Base-by-base conservation (phyloP, 805 yeast genomes). In the Jamesozyma lodderae region DNA sequence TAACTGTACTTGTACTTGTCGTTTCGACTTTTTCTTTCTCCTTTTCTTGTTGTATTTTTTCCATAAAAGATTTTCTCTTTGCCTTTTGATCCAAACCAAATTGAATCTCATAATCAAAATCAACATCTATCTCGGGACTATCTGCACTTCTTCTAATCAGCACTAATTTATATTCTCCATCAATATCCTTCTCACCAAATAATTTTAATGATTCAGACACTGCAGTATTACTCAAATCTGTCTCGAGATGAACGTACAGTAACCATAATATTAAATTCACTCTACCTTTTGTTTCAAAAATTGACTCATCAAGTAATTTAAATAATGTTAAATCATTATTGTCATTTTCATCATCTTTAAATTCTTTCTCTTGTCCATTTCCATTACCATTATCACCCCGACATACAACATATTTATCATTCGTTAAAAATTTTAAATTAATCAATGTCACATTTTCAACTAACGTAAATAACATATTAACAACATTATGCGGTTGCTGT, bases 181-280 rank as follows among this genome's bases (percentile, higher is more conserved):
- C 27, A n/a, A 16, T 18, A 3, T 23, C 19, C 19, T 15, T 34
- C 42, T 40, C 39, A 16, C 45, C 45, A 36, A 57, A 54, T 16
- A 45, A n/a, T 18, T 40, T 43, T 25, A 54, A 23, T 7, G 62
- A 41, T 14, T 48, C 38, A n/a, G 36, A 33, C 3, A 80, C 50
- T 40, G 72, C 73, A 20, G 69, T 77, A 1, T 68, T 63, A 1
- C 70, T 56, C 44, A 83, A 66, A 41, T 73, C 70, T 0, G 95
- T 82, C 53, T 90, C 96, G 45, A 82, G 63, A 51, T 81, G 84
- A 2, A 84, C 72, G 64, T 85, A 88, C 31, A 85, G 52, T 26
- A 90, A 62, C 96, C 96, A 90, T 42, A 90, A 59, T 45, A 90
- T 78, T 27, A 92, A 68, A 37, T 70, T 63, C 2, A 85, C 85